Conservation (phyloP, 257 asterid genomes). For the Penstemon newberryi region DNA sequence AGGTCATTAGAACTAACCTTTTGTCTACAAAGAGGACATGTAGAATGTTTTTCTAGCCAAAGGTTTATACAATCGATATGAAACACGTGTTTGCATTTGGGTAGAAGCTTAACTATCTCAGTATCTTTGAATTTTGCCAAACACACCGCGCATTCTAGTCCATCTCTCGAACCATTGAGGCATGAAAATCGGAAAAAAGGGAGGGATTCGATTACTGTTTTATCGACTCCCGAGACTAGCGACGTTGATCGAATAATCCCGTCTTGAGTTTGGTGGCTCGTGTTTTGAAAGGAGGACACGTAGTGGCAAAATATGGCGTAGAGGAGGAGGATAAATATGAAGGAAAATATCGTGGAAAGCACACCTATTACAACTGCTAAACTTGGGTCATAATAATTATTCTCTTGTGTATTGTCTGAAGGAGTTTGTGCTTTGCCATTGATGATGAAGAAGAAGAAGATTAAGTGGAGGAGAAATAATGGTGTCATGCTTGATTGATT, state of each 20-base stretch:
- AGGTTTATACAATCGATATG: constrained; percentile 82
- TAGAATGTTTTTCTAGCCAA: constrained; percentile 79
- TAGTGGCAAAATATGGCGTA: constrained; percentile 79
- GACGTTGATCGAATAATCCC: constrained; percentile 34
- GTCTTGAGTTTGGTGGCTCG: constrained; percentile 36
- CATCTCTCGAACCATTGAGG: constrained; percentile 34
- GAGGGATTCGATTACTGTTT: constrained; percentile 33
- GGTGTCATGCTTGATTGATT: too few relatives aligned
- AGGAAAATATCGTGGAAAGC: constrained; percentile 56
- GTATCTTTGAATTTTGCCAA: constrained; percentile 48
- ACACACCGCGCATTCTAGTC: constrained; percentile 72
- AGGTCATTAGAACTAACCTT: constrained; percentile 73
- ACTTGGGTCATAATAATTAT: constrained; percentile 56
- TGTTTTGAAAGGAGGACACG: constrained; percentile 20
- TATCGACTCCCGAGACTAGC: constrained; percentile 29
- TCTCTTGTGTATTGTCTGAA: constrained; percentile 1
- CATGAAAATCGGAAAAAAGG: constrained; percentile 38
- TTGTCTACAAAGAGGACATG: constrained; percentile 82
- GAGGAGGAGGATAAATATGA: constrained; percentile 66
- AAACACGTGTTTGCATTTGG: constrained; percentile 74
- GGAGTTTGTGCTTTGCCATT: constrained; percentile 35
- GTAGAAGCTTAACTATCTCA: constrained; percentile 56
- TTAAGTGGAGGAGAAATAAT: constrained; percentile 22
- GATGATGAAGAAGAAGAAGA: constrained; percentile 24
- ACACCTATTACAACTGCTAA: constrained; percentile 70